Conservation (phyloP, 1,139 yeast species). For the Kurtzmaniella quercitrusa region DNA sequence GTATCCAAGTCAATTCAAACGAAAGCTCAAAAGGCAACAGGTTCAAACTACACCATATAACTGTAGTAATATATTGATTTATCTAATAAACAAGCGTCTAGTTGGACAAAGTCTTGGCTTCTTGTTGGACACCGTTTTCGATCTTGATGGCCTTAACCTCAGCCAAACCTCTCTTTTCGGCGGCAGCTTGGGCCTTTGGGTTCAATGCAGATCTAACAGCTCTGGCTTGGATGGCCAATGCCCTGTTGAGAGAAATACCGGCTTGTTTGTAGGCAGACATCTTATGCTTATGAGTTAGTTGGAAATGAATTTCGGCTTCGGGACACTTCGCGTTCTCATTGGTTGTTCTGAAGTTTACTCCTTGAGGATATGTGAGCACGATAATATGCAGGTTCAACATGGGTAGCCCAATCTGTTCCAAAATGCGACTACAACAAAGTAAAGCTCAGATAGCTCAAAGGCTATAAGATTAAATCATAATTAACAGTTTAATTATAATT, state of each 20-base stretch:
- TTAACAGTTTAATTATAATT: too few species aligned
- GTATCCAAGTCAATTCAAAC: too few species aligned
- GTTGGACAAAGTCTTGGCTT: slow-evolving; percentile 31
- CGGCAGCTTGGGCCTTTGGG: slow-evolving; percentile 75
- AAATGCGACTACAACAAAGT: too few species aligned
- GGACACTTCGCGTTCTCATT: slow-evolving; percentile 4
- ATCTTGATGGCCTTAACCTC: slow-evolving; percentile 76
- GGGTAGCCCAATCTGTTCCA: too few species aligned
- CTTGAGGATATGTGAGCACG: neutral
- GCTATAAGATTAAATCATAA: too few species aligned
- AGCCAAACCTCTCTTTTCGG: slow-evolving; percentile 68
- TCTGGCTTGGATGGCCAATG: slow-evolving; percentile 87
- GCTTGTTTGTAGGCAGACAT: slow-evolving; percentile 86
- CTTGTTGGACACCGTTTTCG: slow-evolving; percentile 58
- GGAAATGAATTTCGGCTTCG: slow-evolving; percentile 3
- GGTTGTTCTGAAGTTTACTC: slow-evolving; percentile 6
- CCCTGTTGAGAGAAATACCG: slow-evolving; percentile 84
- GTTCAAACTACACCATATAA: neutral
- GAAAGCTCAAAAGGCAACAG: too few species aligned
- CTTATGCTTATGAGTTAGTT: slow-evolving; percentile 10
- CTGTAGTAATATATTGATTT: neutral
- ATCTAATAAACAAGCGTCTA: slow-evolving; percentile 6
- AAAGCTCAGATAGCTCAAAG: too few species aligned
- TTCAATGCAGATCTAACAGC: slow-evolving; percentile 86
- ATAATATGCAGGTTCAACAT: neutral